Evolutionary conservation across 2,329 filamentous ascomycete species (phyloP), one percentile per base, ranked within the genome.

Genomic region (Fusarium dimerum): DNA sequence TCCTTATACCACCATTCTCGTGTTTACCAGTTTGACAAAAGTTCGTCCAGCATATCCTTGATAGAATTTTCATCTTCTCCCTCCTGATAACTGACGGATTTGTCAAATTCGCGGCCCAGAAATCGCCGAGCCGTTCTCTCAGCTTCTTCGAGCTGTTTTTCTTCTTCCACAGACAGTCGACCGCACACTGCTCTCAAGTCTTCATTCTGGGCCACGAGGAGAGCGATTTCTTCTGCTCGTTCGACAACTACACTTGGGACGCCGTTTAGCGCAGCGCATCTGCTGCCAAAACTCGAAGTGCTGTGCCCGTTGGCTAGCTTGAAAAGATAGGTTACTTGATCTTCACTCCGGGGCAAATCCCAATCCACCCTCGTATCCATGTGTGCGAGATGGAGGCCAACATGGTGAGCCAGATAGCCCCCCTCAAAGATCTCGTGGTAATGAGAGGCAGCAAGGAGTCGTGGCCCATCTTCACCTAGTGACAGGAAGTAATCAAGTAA

Each of bases 261-360:
- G 1, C 92, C 92, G 63, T 96, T 97, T 70, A 96, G 82, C 4
- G 86, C 85, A 29, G 94, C 94, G 66, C 94, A 97, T 71, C 83
- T 81, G 29, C 86, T 89, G 1, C 94, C 94, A 65, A 96, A 95
- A 66, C 92, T 97, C 13, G 89, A 88, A 8, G 77, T 84, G 61
- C 87, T 93, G 50, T 86, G 80, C 1, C 92, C 92, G 2, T 76
- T 61, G 5, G 72, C 65, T n/a, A 88, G 73, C 29, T 84, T 87
- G 70, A 93, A 96, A 1, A 96, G 79, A 63, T 89, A 91, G 0
- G 82, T 85, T 30, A 92, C 78, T 59, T 89, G 85, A 1, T 89
- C 79, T 26, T 86, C 81, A 3, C 73, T 63, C 6, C 76, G 70
- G 1, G 72, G 66, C 3, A 81, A 78, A 2, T 79, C 67, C 18